These are phyloP conservation scores for Tetrapisispora phaffii DNA, from an alignment of 805 yeast species.

Conservation along the genomic window DNA sequence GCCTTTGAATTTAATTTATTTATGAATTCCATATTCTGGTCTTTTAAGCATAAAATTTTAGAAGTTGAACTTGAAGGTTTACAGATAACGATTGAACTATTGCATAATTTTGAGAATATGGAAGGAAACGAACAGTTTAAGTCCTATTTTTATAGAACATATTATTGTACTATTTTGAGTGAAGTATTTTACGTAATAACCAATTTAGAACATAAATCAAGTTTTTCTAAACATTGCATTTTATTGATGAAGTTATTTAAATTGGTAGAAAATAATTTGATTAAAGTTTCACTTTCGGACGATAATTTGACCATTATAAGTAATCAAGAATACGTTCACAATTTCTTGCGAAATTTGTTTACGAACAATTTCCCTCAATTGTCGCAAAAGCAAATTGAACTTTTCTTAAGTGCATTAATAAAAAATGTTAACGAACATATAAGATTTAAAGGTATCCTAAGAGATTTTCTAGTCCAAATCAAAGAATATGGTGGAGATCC, in stretches of 20 bases:
- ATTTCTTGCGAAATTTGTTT: slow-evolving; percentile 66
- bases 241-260: slow-evolving; percentile 70
- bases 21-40: slow-evolving; percentile 90
- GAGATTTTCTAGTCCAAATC: slow-evolving; percentile 90
- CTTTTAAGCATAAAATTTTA: slow-evolving; percentile 87
- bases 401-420: slow-evolving; percentile 65
- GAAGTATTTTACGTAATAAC: slow-evolving; percentile 85
- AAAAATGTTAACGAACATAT: slow-evolving; percentile 54
- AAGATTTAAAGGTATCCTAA: slow-evolving; percentile 67
- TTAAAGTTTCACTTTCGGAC: slow-evolving; percentile 59
- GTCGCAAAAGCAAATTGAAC: slow-evolving; percentile 64
- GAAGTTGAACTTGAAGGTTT: slow-evolving; percentile 87
- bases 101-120: slow-evolving; percentile 66
- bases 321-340: slow-evolving; percentile 63
- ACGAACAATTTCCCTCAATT: slow-evolving; percentile 78
- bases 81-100: slow-evolving; percentile 63
- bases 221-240: slow-evolving; percentile 74
- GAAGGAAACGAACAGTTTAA: slow-evolving; percentile 50
- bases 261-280: slow-evolving; percentile 59
- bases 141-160: slow-evolving; percentile 71
- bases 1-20: slow-evolving; percentile 79
- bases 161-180: slow-evolving; percentile 71
- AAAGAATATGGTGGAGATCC: slow-evolving; percentile 90
- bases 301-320: slow-evolving; percentile 59
- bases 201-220: slow-evolving; percentile 91